Evolutionary conservation across 176 grass and related monocot species (phyloP).

Genomic region (Juncus effusus): DNA sequence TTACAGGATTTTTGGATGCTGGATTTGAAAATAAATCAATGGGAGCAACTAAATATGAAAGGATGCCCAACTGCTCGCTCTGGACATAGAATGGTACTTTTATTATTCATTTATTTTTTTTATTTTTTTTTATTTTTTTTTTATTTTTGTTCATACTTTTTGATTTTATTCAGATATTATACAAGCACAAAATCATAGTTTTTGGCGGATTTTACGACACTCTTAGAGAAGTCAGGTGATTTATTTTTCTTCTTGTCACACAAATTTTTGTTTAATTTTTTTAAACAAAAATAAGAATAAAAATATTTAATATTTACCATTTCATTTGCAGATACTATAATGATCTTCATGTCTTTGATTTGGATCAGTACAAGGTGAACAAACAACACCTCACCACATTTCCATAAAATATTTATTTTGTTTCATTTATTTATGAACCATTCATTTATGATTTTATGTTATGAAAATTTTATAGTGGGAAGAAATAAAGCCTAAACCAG

Average conservation of each 20-base stretch:
- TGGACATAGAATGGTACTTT: slow-evolving; percentile 83
- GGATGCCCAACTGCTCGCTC: slow-evolving; percentile 96
- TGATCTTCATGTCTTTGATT: slow-evolving; percentile 90
- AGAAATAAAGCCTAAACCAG: slow-evolving; percentile 88
- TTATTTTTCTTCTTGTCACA: slow-evolving; percentile 10
- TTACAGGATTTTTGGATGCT: slow-evolving; percentile 83
- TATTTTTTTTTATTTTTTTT: neutral
- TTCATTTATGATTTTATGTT: neutral
- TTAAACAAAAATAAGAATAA: neutral
- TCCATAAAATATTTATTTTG: neutral
- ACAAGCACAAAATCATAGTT: slow-evolving; percentile 95
- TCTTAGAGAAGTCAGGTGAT: slow-evolving; percentile 93
- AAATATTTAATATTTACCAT: slow-evolving; percentile 8
- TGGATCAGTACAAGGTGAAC: slow-evolving; percentile 92
- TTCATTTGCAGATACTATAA: slow-evolving; percentile 73
- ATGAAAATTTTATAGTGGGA: slow-evolving; percentile 65
- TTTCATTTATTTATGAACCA: neutral
- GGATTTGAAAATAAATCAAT: slow-evolving; percentile 95
- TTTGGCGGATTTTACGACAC: slow-evolving; percentile 99
- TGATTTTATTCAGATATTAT: slow-evolving; percentile 68
- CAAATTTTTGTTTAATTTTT: slow-evolving; percentile 13
- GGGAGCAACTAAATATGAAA: slow-evolving; percentile 89
- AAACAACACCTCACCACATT: slow-evolving; percentile 10
- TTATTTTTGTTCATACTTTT: neutral
- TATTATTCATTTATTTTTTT: slow-evolving; percentile 9